Conservation (phyloP, 805 yeast genomes). For the Saturnispora hagleri region DNA sequence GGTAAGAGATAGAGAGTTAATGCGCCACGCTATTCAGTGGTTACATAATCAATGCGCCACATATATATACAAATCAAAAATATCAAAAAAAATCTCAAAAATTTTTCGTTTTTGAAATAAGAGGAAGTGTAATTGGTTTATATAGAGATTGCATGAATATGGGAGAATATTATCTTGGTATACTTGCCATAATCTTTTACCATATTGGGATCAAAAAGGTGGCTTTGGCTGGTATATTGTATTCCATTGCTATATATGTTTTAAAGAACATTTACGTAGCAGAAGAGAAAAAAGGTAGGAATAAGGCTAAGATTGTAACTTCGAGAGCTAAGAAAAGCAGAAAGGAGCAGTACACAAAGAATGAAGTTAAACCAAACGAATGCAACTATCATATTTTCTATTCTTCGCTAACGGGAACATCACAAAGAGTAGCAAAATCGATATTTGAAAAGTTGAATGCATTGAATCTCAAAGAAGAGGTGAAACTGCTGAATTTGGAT, state of each 20-base stretch:
- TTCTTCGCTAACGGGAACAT: conserved; percentile 79
- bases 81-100: not conserved
- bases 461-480: conserved; percentile 27
- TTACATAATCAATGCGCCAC: not conserved
- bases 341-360: conserved; percentile 8
- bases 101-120: not conserved
- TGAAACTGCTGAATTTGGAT: conserved; percentile 60
- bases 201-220: not conserved
- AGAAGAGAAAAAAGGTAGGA: conserved; percentile 4
- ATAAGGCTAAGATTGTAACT: not conserved
- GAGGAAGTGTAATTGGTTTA: not conserved
- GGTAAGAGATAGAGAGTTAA: not conserved
- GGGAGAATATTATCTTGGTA: not conserved
- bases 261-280: not conserved
- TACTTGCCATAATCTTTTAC: not conserved
- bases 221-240: not conserved
- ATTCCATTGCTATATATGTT: not conserved
- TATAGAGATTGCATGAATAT: not conserved
- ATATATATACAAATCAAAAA: not conserved
- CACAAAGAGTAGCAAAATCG: conserved; percentile 47
- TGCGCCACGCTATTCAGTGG: not conserved
- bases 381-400: conserved; percentile 64
- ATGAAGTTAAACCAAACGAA: conserved; percentile 29
- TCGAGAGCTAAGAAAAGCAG: not conserved
- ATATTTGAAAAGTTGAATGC: conserved; percentile 33